Evolutionary conservation across 371 early-diverging fungal species (phyloP), one percentile per base, ranked within the genome.

Genomic region (Mortierella sp.): DNA sequence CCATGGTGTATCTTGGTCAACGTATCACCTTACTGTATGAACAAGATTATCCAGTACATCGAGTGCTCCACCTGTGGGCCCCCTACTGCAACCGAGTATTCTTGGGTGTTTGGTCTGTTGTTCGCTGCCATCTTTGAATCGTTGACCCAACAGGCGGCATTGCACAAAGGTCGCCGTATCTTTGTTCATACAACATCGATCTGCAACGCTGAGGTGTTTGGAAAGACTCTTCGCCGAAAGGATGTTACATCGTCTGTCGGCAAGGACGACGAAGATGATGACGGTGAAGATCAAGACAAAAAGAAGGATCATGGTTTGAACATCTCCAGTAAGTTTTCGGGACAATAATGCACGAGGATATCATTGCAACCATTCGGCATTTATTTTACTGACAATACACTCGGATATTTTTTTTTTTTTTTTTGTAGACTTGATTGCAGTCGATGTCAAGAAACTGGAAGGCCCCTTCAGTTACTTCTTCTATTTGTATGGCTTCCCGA

Each of bases 51-150:
- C 65, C 80, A 80, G 31, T 86, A 80, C 61, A 86, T 87, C 51
- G 86, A 89, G 62, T 70, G 82, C 59, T 34, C 45, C 3, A 50
- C 80, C 14, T 73, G 73, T 39, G 73, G 67, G n/a, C 72, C 71
- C 3, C 69, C 69, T 2, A 71, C 64, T 0, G 45, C 41, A 9
- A 45, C 62, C 30, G 87, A 89, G 3, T 92, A 83, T 52, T 56
- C 83, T 7, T 89, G 88, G 55, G 90, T 89, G 3, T 64, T 87
- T 38, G 86, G 86, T 1, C 72, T 92, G 27, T 73, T 90, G 61
- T 21, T 87, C 24, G 79, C 85, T 9, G 80, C 83, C 0, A 66
- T 81, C 13, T 46, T 79, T 4, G 84, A 86, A 31, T 84, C 88
- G 3, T 24, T 85, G 13, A 49, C 81, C 7, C 54, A 80, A 3